phyloP scores from a whole-genome alignment of 1,284 basidiomycete species.

The Puccinia polysora region DNA sequence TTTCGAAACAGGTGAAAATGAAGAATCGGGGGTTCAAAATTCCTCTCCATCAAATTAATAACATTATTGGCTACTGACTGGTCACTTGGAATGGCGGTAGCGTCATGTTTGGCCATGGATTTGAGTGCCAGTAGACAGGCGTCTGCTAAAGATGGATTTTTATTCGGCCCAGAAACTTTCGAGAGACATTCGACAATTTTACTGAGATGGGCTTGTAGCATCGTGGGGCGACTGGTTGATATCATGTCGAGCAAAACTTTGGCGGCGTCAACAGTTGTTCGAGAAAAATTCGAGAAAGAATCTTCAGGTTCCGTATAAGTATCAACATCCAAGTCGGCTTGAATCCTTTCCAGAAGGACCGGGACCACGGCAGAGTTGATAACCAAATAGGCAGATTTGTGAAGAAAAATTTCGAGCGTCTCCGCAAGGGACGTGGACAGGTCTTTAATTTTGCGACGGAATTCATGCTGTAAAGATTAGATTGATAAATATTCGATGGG shows the following conservation, averaged over 20 bases:
- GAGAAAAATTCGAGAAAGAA: conserved; percentile 17
- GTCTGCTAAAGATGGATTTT: conserved; percentile 62
- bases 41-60: no score
- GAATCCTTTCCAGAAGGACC: conserved; percentile 64
- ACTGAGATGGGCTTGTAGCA: conserved; percentile 69
- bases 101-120: conserved; percentile 62
- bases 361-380: conserved; percentile 81
- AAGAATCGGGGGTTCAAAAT: no score
- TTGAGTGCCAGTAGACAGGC: conserved; percentile 71
- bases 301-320: conserved; percentile 7
- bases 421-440: conserved; percentile 61
- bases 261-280: conserved; percentile 49
- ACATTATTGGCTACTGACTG: conserved; percentile 58
- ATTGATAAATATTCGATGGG: conserved; percentile 26
- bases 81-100: conserved; percentile 60
- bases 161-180: conserved; percentile 57
- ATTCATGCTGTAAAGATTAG: conserved; percentile 62
- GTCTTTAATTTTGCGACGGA: conserved; percentile 69
- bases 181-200: conserved; percentile 69
- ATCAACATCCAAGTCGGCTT: conserved; percentile 49
- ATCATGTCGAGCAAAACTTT: conserved; percentile 58
- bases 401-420: conserved; percentile 71
- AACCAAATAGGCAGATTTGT: conserved; percentile 67
- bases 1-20: no score
- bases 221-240: conserved; percentile 70